Conservation (phyloP, 2,329 filamentous ascomycete genomes). For the Lasiodiplodia hormozganensis region DNA sequence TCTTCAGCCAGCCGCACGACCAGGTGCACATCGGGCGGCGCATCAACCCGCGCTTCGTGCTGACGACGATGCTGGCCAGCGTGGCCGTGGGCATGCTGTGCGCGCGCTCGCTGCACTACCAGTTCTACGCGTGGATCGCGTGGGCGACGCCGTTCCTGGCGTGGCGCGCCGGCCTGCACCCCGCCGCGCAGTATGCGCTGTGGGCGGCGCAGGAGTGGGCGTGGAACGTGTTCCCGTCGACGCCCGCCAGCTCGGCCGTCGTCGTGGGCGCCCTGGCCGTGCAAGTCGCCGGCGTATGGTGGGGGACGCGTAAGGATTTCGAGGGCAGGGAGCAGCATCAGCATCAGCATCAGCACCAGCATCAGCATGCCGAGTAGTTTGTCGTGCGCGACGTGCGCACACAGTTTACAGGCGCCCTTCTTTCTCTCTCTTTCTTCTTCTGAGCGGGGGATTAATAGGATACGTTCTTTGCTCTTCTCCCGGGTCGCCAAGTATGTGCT, state of each 20-base stretch:
- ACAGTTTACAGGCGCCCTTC: neutral
- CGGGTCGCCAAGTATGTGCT: neutral
- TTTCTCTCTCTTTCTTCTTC: neutral
- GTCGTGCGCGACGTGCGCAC: neutral
- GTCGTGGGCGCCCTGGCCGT: constrained; percentile 75
- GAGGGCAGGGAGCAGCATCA: constrained; percentile 12
- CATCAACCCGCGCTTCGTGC: constrained; percentile 74
- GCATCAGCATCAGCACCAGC: neutral
- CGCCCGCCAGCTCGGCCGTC: constrained; percentile 65
- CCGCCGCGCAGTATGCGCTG: constrained; percentile 69
- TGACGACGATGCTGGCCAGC: constrained; percentile 78
- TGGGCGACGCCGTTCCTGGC: constrained; percentile 89
- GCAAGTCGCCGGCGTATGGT: constrained; percentile 70
- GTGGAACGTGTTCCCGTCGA: constrained; percentile 94
- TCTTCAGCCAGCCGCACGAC: constrained; percentile 52
- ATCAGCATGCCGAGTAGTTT: constrained; percentile 41
- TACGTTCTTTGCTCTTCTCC: neutral
- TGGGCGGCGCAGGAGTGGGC: constrained; percentile 88
- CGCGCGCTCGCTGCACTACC: constrained; percentile 89
- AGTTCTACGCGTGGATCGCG: constrained; percentile 91
- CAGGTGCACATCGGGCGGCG: constrained; percentile 64
- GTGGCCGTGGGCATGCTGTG: constrained; percentile 83
- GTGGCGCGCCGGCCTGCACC: constrained; percentile 77
- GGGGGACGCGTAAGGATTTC: constrained; percentile 56
- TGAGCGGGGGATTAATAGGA: neutral